Evolutionary conservation across 352 stramenopile species (phyloP), one percentile per base, ranked within the genome.

Genomic region (Phytophthora fragariae): DNA sequence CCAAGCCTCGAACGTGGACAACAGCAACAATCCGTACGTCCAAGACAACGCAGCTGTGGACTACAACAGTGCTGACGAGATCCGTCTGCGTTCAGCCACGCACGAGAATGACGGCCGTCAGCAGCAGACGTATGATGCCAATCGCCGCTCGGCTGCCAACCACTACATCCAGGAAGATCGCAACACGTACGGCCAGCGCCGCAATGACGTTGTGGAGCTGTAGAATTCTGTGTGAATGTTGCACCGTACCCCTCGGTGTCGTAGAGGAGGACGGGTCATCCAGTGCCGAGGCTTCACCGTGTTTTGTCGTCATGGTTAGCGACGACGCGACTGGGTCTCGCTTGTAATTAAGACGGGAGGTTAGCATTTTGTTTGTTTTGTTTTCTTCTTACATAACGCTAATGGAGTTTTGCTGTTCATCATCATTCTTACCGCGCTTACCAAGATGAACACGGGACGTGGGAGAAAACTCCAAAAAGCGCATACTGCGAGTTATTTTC

Each of bases 181-280:
- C 19, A 75, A 73, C 24, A 76, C 64, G 59, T 79, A 85, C 62
- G 72, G 68, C 54, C 78, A 88, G 60, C 81, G 74, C 46, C 83
- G 83, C 58, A 87, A 90, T 59, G 81, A 90, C 62, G 83, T 90
- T 11, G 77, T 90, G 46, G 83, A 90, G 71, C 79, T 90, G 56
- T 90, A 82, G 57, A 27, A 41, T 50, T 56, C 35, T 57, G 56
- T 62, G 24, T 67, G 19, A 27, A 55, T 50, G 57, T 39, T 65
- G n/a, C 47, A 57, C 57, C 47, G 37, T 58, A 41, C 6, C 31
- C 12, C 44, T 57, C 35, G 57, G 58, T 72, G 63, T 62, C 57
- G 69, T 76, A 68, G 57, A 75, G 35, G 35, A 15, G 47, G 46
- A 61, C 37, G 49, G 57, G 44, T 50, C 39, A 62, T 62, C 27